Conservation (phyloP, 208 protist genomes). For the Crithidia brevicula region DNA sequence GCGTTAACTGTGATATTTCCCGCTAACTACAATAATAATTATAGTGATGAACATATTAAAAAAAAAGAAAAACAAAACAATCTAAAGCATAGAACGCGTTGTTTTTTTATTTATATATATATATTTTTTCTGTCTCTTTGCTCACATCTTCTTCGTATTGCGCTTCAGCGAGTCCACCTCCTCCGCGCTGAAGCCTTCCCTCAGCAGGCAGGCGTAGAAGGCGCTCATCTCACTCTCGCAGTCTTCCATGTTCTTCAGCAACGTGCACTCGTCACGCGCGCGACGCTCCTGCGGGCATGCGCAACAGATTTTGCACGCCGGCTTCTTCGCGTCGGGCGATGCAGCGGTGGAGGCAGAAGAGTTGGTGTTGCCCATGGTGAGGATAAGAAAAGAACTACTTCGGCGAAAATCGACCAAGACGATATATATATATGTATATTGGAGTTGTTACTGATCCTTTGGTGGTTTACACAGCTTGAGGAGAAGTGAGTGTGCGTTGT, state of each 20-base stretch:
- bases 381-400: background rate
- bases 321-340: constrained; percentile 28
- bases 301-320: constrained; percentile 88
- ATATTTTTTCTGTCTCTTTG: background rate
- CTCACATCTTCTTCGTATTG: constrained; percentile 53
- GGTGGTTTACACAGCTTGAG: no score
- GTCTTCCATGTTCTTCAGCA: constrained; percentile 69
- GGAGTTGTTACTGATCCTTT: no score
- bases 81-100: background rate
- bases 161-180: constrained; percentile 60
- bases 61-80: background rate
- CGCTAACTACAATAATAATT: background rate
- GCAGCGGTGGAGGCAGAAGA: constrained; percentile 3
- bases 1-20: no score
- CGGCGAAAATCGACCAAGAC: no score
- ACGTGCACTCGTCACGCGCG: constrained; percentile 76
- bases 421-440: no score
- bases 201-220: constrained; percentile 80
- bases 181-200: constrained; percentile 70
- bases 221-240: constrained; percentile 63
- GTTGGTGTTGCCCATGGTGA: constrained; percentile 6
- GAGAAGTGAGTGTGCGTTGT: constrained; percentile 1
- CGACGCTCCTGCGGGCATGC: constrained; percentile 79
- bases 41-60: background rate
- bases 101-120: background rate